Conservation (phyloP, 179 eudicot species). For the Nepenthes alata region DNA sequence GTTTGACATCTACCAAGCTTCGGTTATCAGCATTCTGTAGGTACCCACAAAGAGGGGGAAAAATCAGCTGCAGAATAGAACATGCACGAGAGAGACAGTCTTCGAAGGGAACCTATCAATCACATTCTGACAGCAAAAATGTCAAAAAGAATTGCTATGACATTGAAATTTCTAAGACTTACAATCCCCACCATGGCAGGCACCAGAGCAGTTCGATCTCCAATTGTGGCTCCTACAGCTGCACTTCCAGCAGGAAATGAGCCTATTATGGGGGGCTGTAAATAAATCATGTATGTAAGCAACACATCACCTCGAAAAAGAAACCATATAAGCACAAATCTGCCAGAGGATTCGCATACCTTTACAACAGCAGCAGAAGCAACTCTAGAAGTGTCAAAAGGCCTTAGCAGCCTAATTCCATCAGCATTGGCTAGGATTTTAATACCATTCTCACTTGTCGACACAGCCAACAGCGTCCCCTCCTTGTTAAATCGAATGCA, state of each 20-base stretch:
- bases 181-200: conserved; percentile 50
- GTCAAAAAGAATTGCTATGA: neutral
- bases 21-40: conserved; percentile 52
- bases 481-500: conserved; percentile 68
- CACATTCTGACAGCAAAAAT: neutral
- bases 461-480: conserved; percentile 69
- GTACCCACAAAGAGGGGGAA: neutral
- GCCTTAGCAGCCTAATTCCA: conserved; percentile 45
- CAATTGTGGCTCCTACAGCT: conserved; percentile 34
- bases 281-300: conserved; percentile 1
- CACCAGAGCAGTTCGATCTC: conserved; percentile 46
- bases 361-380: conserved; percentile 40
- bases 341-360: conserved; percentile 19
- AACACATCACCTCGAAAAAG: no score
- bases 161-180: conserved; percentile 4
- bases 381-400: conserved; percentile 43
- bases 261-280: conserved; percentile 45
- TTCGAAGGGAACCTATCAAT: neutral
- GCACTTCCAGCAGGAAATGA: conserved; percentile 40
- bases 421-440: conserved; percentile 66
- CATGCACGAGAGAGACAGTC: no score
- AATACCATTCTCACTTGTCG: conserved; percentile 67
- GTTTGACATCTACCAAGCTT: conserved; percentile 50
- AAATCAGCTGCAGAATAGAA: neutral
- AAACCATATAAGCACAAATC: conserved; percentile 6